These are phyloP conservation scores for Microbotryomycetes sp. DNA, from an alignment of 1,284 basidiomycete genomes.

Conservation along the genomic window DNA sequence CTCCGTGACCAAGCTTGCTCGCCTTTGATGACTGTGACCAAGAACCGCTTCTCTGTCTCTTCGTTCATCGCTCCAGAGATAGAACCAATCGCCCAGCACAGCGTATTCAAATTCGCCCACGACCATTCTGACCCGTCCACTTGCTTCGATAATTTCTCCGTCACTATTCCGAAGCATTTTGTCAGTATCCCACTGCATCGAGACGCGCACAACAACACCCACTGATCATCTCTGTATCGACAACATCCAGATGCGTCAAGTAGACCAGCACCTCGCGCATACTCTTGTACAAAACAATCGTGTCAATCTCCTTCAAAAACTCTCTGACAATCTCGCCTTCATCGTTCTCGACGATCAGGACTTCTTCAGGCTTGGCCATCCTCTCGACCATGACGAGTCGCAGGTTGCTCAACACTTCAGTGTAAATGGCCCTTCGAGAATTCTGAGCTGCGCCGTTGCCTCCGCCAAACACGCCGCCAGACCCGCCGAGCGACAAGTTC, in stretches of 20 bases:
- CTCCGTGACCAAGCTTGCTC: too few relatives aligned
- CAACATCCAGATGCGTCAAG: conserved; percentile 92
- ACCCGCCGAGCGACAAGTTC: conserved; percentile 56
- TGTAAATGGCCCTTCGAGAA: conserved; percentile 87
- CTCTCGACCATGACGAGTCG: conserved; percentile 95
- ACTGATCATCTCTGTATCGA: conserved; percentile 88
- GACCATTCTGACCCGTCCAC: conserved; percentile 77
- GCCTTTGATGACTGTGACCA: conserved; percentile 97
- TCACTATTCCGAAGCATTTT: conserved; percentile 45
- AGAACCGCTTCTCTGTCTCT: conserved; percentile 97
- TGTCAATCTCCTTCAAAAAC: conserved; percentile 99
- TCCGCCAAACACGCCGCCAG: conserved; percentile 43
- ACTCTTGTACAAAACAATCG: conserved; percentile 96
- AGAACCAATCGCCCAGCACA: conserved; percentile 99
- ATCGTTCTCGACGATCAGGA: conserved; percentile 97
- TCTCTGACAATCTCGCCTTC: conserved; percentile 99
- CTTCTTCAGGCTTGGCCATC: conserved; percentile 99
- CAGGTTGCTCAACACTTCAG: conserved; percentile 88
- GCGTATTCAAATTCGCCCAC: conserved; percentile 97
- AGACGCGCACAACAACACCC: not conserved
- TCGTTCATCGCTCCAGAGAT: conserved; percentile 99
- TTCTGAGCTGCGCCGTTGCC: conserved; percentile 60
- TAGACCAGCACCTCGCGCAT: conserved; percentile 88
- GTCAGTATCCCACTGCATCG: conserved; percentile 19
- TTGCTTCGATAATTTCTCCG: conserved; percentile 94